Evolutionary conservation across 2,329 filamentous ascomycete genomes (phyloP).

Genomic region (Neofusicoccum parvum): DNA sequence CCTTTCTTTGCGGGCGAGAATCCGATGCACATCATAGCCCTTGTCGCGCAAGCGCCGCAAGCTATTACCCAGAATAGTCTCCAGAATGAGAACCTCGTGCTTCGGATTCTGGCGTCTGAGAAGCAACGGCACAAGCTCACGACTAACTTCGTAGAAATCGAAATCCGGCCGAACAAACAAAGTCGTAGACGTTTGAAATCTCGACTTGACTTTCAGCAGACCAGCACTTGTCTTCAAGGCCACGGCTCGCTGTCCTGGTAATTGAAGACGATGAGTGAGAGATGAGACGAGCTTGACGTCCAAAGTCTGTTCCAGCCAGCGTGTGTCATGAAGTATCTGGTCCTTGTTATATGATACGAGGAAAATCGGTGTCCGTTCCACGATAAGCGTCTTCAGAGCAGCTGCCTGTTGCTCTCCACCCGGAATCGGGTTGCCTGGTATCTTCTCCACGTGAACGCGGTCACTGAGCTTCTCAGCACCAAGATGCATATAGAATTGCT

Average conservation of each 20-base stretch:
- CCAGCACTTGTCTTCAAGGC: slow-evolving; percentile 42
- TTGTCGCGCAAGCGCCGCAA: slow-evolving; percentile 79
- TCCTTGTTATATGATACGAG: slow-evolving; percentile 80
- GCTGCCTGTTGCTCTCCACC: slow-evolving; percentile 69
- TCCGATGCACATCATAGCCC: slow-evolving; percentile 95
- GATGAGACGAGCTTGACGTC: slow-evolving; percentile 75
- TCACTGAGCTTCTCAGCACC: slow-evolving; percentile 76
- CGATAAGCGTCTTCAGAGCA: slow-evolving; percentile 75
- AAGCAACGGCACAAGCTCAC: slow-evolving; percentile 79
- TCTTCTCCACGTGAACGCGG: slow-evolving; percentile 29
- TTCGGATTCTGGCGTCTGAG: slow-evolving; percentile 76
- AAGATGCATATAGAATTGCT: slow-evolving; percentile 80
- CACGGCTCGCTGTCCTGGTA: slow-evolving; percentile 13
- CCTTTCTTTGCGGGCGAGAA: slow-evolving; percentile 82
- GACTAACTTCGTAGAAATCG: slow-evolving; percentile 90
- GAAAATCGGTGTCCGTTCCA: slow-evolving; percentile 88
- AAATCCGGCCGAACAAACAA: slow-evolving; percentile 77
- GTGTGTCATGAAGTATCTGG: slow-evolving; percentile 80
- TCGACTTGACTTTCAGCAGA: slow-evolving; percentile 69
- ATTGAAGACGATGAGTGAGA: slow-evolving; percentile 53
- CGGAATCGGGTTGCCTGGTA: slow-evolving; percentile 13
- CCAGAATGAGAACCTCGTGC: slow-evolving; percentile 85
- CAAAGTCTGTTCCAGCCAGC: slow-evolving; percentile 88
- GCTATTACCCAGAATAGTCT: slow-evolving; percentile 85
- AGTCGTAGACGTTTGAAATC: slow-evolving; percentile 73